Evolutionary conservation across 2,329 filamentous ascomycete species (phyloP), one percentile per base, ranked within the genome.

Genomic region (Cordyceps militaris): DNA sequence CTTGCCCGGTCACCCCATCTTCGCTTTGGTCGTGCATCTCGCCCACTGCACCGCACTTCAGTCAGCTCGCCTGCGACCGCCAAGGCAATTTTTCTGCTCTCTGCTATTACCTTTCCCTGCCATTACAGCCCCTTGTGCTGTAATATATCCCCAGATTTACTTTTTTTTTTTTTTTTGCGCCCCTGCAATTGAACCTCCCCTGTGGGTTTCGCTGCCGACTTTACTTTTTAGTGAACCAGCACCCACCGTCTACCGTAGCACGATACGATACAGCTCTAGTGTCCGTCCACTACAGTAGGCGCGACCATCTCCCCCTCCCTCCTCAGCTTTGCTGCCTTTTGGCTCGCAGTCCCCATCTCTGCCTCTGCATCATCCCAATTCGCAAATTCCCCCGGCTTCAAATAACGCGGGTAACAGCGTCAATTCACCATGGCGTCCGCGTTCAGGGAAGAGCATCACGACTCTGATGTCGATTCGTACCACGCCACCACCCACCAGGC

Each of bases 381-480:
- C 34, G 16, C 10, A 3, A 6, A 8, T 11, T 52, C 24, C 26
- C 19, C 9, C 36, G 32, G 19, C 13, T n/a, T 24, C 38, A 7
- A 34, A 32, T 5, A 9, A 14, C 26, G 51, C 38, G 51, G 26
- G 38, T 44, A 54, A 32, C 38, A 43, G 24, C 51, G 38, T 54
- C 40, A n/a, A 24, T 54, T 43, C 51, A 54, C 34, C 21, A 57
- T 57, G 55, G 55, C 55, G 36, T 57, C 55, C 46, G 55, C 55
- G 14, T 55, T 55, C 30, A 50, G 26, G 38, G 44, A 49, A 51
- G 55, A 42, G 36, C 55, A 57, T 36, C 28, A 55, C 21, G 52
- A 55, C 40, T 24, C 16, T 32, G 24, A 42, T 47, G 46, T 24
- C 30, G 49, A 52, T 24, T 55, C 40, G 42, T 44, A 46, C 21